phyloP scores from a whole-genome alignment of 2,329 filamentous ascomycete genomes.

The Epichloe scottii region DNA sequence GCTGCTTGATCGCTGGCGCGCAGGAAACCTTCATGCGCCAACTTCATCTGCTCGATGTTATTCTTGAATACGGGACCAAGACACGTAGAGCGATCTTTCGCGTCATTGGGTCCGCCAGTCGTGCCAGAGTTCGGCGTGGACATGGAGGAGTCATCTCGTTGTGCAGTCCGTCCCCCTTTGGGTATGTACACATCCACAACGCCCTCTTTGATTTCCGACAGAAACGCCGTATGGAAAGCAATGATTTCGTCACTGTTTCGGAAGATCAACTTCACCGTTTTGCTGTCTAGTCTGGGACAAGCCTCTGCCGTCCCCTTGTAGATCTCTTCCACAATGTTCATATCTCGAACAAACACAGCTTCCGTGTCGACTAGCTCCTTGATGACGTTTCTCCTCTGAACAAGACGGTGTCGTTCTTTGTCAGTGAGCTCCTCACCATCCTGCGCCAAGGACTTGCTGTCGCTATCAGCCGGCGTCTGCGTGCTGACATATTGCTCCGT shows the following conservation, averaged over 20 bases:
- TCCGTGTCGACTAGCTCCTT: constrained; percentile 92
- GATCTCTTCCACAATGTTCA: constrained; percentile 96
- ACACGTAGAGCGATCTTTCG: constrained; percentile 38
- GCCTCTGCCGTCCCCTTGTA: constrained; percentile 88
- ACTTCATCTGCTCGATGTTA: constrained; percentile 49
- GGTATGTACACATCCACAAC: constrained; percentile 69
- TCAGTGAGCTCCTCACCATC: constrained; percentile 30
- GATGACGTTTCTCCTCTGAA: constrained; percentile 71
- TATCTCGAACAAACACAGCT: constrained; percentile 78
- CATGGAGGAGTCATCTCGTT: constrained; percentile 28
- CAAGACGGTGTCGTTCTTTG: constrained; percentile 58
- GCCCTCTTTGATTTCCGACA: constrained; percentile 68
- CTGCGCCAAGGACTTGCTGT: constrained; percentile 19
- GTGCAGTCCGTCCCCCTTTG: constrained; percentile 31
- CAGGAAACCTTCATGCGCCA: constrained; percentile 48
- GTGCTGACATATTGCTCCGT: constrained; percentile 27
- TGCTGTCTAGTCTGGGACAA: constrained; percentile 63
- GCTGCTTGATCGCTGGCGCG: constrained; percentile 51
- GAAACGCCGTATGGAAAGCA: constrained; percentile 69
- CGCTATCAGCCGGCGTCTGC: constrained; percentile 25
- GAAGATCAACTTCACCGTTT: constrained; percentile 84
- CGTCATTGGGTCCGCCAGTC: constrained; percentile 33
- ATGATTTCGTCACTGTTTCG: constrained; percentile 88
- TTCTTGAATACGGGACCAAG: constrained; percentile 41
- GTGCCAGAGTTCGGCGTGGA: constrained; percentile 28